Percentiles rank a stretch among this genome's conserved stretches.
Evolutionary conservation across 2,329 filamentous ascomycete species (phyloP).

Genomic region (Tolypocladium nubicola): DNA sequence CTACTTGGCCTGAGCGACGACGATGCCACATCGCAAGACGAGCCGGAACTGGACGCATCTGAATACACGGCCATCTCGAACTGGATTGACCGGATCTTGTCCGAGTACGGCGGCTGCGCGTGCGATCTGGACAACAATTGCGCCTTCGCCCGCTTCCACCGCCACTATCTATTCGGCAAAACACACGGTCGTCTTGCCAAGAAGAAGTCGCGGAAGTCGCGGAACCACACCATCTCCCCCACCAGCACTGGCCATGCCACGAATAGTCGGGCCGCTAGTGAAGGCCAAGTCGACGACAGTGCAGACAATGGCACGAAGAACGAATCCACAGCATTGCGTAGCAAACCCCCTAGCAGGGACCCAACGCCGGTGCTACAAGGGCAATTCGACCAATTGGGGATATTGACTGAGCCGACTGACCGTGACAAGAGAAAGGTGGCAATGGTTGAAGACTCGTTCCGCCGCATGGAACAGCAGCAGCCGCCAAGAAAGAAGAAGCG

Average conservation of each 20-base stretch:
- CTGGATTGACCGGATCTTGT: constrained; percentile 60
- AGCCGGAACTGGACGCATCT: constrained; percentile 44
- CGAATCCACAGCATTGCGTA: constrained; percentile 40
- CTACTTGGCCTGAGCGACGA: constrained; percentile 54
- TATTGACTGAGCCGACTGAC: constrained; percentile 53
- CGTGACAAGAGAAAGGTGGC: constrained; percentile 58
- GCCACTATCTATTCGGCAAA: constrained; percentile 39
- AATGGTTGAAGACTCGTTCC: constrained; percentile 54
- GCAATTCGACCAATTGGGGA: constrained; percentile 47
- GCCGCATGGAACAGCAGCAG: constrained; percentile 49
- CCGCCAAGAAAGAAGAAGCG: constrained; percentile 53
- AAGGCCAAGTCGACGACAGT: constrained; percentile 46
- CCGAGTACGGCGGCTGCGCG: constrained; percentile 71
- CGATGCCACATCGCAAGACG: constrained; percentile 33
- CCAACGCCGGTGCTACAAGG: constrained; percentile 51
- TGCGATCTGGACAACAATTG: constrained; percentile 56
- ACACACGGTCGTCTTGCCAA: constrained; percentile 30
- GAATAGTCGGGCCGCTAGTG: constrained; percentile 54
- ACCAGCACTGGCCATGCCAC: constrained; percentile 51
- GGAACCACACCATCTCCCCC: constrained; percentile 46
- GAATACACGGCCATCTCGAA: constrained; percentile 51
- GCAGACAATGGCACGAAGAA: constrained; percentile 38
- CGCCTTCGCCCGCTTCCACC: constrained; percentile 52
- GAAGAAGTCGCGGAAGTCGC: constrained; percentile 45
- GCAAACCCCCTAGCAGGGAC: constrained; percentile 58